These are phyloP conservation scores for Kregervanrija fluxuum DNA, from an alignment of 805 yeast species.

Conservation along the genomic window DNA sequence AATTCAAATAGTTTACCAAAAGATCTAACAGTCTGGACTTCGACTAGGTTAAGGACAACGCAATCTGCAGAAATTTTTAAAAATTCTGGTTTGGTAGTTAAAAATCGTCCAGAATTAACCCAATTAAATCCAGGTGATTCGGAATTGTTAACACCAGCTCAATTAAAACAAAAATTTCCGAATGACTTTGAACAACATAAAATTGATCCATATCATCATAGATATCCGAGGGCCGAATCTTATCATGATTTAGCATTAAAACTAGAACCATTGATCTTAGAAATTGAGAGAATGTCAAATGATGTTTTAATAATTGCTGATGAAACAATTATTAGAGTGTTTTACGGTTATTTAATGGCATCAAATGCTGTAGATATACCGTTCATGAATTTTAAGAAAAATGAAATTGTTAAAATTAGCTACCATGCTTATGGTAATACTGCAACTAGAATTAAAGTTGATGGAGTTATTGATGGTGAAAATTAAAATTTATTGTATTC, in stretches of 20 bases:
- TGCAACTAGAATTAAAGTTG: constrained; percentile 45
- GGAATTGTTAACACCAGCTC: constrained; percentile 57
- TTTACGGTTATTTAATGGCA: constrained; percentile 94
- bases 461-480: constrained; percentile 17
- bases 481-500: background rate
- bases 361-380: constrained; percentile 86
- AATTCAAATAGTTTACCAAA: constrained; percentile 19
- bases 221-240: constrained; percentile 89
- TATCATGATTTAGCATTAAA: constrained; percentile 94
- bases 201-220: constrained; percentile 84
- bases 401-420: constrained; percentile 79
- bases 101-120: constrained; percentile 75
- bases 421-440: constrained; percentile 80
- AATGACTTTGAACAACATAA: constrained; percentile 58
- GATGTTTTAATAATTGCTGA: constrained; percentile 90
- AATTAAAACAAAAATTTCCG: constrained; percentile 55
- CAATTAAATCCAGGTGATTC: constrained; percentile 87
- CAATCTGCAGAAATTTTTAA: constrained; percentile 70
- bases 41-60: constrained; percentile 76
- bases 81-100: constrained; percentile 52
- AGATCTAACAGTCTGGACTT: constrained; percentile 83
- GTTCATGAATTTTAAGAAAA: constrained; percentile 62
- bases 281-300: constrained; percentile 86
- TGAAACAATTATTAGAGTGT: constrained; percentile 79
- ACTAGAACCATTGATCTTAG: constrained; percentile 86